Evolutionary conservation across 108 stramenopile species (phyloP).

Genomic region (Cyclotella choctawhatcheeana): DNA sequence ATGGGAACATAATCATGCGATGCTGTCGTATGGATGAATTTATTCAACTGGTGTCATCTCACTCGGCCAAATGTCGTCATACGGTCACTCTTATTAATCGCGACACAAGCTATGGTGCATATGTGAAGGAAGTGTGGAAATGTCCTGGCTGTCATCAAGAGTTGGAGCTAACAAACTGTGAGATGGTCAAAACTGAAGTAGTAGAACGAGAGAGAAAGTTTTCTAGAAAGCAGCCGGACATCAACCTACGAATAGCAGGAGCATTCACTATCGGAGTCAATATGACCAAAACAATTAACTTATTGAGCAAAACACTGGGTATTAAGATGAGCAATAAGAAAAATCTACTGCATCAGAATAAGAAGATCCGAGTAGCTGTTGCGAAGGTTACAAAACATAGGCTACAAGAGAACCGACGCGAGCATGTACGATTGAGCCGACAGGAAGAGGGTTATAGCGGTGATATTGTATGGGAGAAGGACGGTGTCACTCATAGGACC

Average conservation of each 20-base stretch:
- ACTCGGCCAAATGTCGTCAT: slow-evolving; percentile 2
- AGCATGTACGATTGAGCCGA: not conserved
- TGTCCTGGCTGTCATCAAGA: not conserved
- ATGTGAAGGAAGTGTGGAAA: not conserved
- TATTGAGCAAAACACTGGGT: not conserved
- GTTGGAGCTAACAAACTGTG: not conserved
- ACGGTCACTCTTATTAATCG: too few relatives aligned
- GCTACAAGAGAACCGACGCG: not conserved
- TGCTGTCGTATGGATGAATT: too few relatives aligned
- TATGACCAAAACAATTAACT: not conserved
- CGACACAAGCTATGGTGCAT: not conserved
- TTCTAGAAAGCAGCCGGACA: not conserved
- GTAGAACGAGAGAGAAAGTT: not conserved
- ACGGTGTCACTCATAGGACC: not conserved
- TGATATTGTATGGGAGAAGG: not conserved
- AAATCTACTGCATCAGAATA: not conserved
- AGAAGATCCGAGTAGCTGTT: not conserved
- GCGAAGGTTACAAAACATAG: not conserved
- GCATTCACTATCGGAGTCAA: not conserved
- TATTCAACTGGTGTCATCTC: not conserved
- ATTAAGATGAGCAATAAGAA: not conserved
- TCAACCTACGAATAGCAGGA: not conserved
- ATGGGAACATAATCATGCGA: too few relatives aligned
- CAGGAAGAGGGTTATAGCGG: not conserved
- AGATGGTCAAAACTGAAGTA: not conserved